Conservation (phyloP, 257 asterid species). For the Solanum habrochaites region DNA sequence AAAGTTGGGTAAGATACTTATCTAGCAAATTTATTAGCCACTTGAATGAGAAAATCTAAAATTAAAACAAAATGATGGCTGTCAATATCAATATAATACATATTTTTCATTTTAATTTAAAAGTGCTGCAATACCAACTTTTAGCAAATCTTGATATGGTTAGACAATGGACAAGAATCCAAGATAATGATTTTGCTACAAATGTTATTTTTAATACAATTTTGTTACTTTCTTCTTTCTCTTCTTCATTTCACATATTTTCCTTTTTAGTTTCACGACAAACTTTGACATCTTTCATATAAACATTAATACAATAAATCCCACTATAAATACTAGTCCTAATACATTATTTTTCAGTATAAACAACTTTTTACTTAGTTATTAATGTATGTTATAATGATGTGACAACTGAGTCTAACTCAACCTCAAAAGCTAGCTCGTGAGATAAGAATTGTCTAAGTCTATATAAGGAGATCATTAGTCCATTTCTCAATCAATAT, state of each 20-base stretch:
- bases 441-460: no score
- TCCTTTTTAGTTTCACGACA: neutral
- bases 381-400: neutral
- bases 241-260: neutral
- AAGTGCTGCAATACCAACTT: conserved; percentile 20
- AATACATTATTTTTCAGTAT: neutral
- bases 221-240: neutral
- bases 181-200: neutral
- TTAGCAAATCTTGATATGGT: conserved; percentile 10
- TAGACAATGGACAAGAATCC: conserved; percentile 8
- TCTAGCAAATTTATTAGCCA: neutral
- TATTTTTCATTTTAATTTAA: conserved; percentile 8
- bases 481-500: neutral
- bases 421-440: neutral
- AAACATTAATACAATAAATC: neutral
- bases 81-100: conserved; percentile 5
- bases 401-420: accelerated
- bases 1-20: neutral
- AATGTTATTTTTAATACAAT: neutral
- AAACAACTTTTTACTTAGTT: neutral
- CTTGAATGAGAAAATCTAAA: neutral
- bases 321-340: neutral
- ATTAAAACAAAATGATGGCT: neutral
- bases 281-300: neutral
- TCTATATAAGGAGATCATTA: neutral